These are phyloP conservation scores for Kodamaea leandrae DNA, from an alignment of 805 yeast genomes.

Conservation along the genomic window DNA sequence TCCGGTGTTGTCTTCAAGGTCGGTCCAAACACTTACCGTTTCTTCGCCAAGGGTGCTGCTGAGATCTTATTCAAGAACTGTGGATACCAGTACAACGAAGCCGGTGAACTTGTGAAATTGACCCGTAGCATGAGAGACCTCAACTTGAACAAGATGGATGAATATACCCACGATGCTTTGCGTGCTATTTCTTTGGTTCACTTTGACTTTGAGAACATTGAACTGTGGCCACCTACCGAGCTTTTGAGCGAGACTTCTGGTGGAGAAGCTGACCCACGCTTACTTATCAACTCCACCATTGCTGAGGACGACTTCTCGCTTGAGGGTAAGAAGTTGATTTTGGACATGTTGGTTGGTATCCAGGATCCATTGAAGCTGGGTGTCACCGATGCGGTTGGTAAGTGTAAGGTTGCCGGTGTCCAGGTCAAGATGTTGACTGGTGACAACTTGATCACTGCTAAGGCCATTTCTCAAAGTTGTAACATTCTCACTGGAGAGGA, in stretches of 20 bases:
- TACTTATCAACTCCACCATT: conserved; percentile 28
- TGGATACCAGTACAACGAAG: conserved; percentile 32
- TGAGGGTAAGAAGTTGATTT: conserved; percentile 33
- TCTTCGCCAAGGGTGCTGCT: conserved; percentile 90
- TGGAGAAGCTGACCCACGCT: conserved; percentile 41
- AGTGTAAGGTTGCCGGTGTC: conserved; percentile 89
- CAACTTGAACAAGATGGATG: conserved; percentile 37
- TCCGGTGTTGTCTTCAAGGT: conserved; percentile 70
- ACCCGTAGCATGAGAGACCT: conserved; percentile 28
- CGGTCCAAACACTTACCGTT: conserved; percentile 46
- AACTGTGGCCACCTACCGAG: conserved; percentile 68
- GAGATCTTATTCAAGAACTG: conserved; percentile 75
- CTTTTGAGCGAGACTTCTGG: conserved; percentile 28
- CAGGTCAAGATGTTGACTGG: conserved; percentile 98
- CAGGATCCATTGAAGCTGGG: conserved; percentile 93
- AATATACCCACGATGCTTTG: conserved; percentile 73
- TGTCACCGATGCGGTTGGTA: conserved; percentile 81
- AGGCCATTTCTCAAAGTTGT: conserved; percentile 84
- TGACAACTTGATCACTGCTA: conserved; percentile 88
- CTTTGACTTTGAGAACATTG: conserved; percentile 52
- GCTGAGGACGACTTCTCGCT: conserved; percentile 17
- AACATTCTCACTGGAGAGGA: conserved; percentile 63
- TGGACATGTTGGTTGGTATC: conserved; percentile 84
- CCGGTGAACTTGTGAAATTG: conserved; percentile 28
- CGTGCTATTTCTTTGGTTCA: conserved; percentile 90